Percentiles rank a stretch among this genome's conserved stretches.
These are phyloP conservation scores for Bruguiera hainesii DNA, from an alignment of 441 rosid species.

Conservation along the genomic window DNA sequence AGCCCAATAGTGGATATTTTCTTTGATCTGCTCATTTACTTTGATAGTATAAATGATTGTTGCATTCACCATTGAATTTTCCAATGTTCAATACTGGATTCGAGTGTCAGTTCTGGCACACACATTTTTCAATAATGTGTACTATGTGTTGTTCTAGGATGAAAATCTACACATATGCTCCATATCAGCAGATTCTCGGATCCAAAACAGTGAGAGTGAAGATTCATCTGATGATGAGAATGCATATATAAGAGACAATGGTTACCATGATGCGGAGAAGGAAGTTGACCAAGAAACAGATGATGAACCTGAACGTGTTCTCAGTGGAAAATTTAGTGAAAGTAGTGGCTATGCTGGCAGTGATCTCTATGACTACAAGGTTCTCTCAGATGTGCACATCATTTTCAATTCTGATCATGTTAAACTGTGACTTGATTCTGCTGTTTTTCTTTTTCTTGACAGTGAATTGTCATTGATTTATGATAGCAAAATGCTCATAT, in stretches of 20 bases:
- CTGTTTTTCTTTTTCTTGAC: neutral
- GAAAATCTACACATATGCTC: conserved; percentile 92
- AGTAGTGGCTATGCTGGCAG: conserved; percentile 83
- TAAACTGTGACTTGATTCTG: neutral
- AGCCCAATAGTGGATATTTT: neutral
- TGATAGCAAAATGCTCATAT: no score
- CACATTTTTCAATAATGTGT: neutral
- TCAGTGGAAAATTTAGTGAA: conserved; percentile 91
- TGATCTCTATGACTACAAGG: conserved; percentile 96
- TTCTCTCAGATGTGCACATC: conserved; percentile 23
- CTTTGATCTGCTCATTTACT: neutral
- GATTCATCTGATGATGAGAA: conserved; percentile 92
- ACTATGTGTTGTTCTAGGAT: conserved; percentile 56
- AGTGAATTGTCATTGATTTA: no score
- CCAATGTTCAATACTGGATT: neutral
- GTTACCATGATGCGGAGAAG: conserved; percentile 81
- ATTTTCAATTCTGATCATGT: conserved; percentile 7
- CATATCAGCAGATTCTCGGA: conserved; percentile 79
- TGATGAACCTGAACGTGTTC: conserved; percentile 65
- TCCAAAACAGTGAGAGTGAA: conserved; percentile 87
- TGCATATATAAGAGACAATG: conserved; percentile 57
- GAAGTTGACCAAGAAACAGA: conserved; percentile 84
- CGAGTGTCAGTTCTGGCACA: neutral
- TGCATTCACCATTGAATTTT: neutral
- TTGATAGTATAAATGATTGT: neutral